A percentile compares a stretch with the other conserved stretches of the same genome.
These are phyloP conservation scores for Quercus wislizeni DNA, from an alignment of 306 rosid species.

Conservation along the genomic window DNA sequence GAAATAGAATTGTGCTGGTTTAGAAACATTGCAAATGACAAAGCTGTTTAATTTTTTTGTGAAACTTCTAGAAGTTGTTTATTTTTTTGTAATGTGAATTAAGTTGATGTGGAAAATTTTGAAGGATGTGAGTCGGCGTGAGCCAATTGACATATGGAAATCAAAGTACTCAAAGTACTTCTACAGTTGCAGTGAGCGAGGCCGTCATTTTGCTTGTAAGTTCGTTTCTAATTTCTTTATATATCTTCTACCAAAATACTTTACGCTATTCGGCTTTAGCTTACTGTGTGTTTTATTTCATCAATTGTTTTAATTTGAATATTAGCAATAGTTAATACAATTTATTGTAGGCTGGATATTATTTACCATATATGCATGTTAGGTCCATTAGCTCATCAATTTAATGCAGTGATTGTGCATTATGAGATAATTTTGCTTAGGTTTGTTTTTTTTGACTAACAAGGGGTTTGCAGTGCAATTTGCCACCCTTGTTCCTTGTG, in stretches of 20 bases:
- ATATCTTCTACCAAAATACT: no score
- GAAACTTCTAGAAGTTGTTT: not conserved
- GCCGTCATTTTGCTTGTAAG: conserved; percentile 63
- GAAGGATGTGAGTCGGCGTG: conserved; percentile 57
- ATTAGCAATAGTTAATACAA: no score
- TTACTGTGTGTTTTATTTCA: no score
- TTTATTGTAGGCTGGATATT: no score
- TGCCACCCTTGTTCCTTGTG: not conserved
- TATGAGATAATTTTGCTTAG: no score
- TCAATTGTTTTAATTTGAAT: no score
- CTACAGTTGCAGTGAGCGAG: conserved; percentile 79
- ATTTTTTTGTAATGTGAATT: not conserved
- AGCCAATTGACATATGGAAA: conserved; percentile 77
- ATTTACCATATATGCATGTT: no score
- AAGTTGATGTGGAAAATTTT: conserved; percentile 15
- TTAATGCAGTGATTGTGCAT: not conserved
- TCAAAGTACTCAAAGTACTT: conserved; percentile 74
- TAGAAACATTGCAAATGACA: not conserved
- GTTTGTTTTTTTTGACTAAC: no score
- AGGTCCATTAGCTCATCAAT: not conserved
- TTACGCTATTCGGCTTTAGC: no score
- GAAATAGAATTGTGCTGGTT: not conserved
- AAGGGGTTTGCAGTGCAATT: not conserved
- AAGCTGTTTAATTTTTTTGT: no score
- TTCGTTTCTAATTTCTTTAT: not conserved